Evolutionary conservation across 108 stramenopile species (phyloP).

Genomic region (Schizochytrium sp.): DNA sequence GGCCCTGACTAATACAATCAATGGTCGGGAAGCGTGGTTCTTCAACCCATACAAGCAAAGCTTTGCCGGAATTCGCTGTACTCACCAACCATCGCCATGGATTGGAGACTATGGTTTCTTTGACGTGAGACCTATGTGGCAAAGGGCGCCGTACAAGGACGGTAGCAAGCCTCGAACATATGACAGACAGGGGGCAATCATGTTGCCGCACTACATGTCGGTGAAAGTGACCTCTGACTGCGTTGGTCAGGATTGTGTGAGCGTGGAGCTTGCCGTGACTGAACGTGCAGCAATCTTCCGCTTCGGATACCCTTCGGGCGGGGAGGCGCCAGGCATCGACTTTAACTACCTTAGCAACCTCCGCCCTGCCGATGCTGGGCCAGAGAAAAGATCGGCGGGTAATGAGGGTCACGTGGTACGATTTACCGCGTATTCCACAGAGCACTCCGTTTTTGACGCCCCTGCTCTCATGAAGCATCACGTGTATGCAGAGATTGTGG

Average conservation of each 20-base stretch:
- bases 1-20: neutral
- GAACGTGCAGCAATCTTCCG: neutral
- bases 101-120: conserved; percentile 32
- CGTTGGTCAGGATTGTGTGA: neutral
- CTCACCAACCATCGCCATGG: conserved; percentile 36
- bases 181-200: neutral
- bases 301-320: neutral
- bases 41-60: neutral
- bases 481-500: neutral
- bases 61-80: conserved; percentile 12
- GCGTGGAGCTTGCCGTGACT: neutral
- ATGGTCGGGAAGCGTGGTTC: neutral
- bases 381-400: no score
- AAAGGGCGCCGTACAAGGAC: neutral
- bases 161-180: neutral
- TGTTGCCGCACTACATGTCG: neutral
- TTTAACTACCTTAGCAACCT: neutral
- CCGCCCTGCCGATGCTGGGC: neutral
- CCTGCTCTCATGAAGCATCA: neutral
- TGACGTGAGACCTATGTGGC: neutral
- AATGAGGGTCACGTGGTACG: neutral
- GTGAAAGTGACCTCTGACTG: neutral
- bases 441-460: neutral
- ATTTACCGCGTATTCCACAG: neutral
- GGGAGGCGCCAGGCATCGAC: neutral